These are phyloP conservation scores for Loxodes magnus DNA, from an alignment of 73 alveolate species.

Conservation along the genomic window DNA sequence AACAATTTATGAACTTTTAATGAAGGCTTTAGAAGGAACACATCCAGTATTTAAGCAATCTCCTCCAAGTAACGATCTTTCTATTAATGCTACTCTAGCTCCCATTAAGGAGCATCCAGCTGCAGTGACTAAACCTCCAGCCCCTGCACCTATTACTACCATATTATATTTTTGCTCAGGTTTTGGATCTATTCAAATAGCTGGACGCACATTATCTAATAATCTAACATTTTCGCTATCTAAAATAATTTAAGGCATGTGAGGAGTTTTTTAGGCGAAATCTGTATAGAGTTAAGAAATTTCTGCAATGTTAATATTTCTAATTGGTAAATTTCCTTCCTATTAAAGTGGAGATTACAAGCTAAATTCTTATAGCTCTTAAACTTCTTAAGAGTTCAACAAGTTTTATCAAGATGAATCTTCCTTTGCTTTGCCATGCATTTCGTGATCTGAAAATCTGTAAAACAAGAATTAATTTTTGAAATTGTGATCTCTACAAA, in stretches of 20 bases:
- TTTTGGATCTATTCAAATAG: constrained; percentile 46
- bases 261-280: constrained; percentile 22
- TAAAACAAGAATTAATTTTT: constrained; percentile 25
- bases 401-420: not conserved
- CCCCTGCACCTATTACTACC: constrained; percentile 76
- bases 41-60: constrained; percentile 69
- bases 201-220: constrained; percentile 54
- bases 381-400: not conserved
- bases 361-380: constrained; percentile 4
- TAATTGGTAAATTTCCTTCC: not conserved
- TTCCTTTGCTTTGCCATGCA: constrained; percentile 7
- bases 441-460: constrained; percentile 21
- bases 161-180: constrained; percentile 38
- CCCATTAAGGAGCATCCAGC: constrained; percentile 45
- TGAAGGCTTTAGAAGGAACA: constrained; percentile 73
- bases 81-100: constrained; percentile 63
- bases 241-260: no score
- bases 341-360: constrained; percentile 10
- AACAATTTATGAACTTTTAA: constrained; percentile 46
- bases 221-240: constrained; percentile 44
- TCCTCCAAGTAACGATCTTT: constrained; percentile 49
- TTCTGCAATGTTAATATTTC: constrained; percentile 3
- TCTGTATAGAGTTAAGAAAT: constrained; percentile 18
- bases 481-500: constrained; percentile 23
- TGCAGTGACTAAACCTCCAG: constrained; percentile 63